These are phyloP conservation scores for Cicer cuneatum DNA, from an alignment of 306 rosid genomes.

Conservation along the genomic window DNA sequence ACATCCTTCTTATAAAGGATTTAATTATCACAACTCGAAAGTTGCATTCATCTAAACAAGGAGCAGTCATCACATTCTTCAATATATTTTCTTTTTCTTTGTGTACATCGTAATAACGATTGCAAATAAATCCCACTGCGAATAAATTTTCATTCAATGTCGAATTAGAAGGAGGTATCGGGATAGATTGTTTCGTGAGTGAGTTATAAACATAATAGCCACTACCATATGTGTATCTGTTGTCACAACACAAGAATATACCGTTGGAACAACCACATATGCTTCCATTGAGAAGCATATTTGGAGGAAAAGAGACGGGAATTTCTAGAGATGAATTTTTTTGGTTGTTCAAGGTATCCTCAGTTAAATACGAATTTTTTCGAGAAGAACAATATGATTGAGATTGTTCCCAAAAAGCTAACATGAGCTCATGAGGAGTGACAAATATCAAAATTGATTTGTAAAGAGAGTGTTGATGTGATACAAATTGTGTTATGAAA, in stretches of 20 bases:
- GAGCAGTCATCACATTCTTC: not conserved
- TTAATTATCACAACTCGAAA: constrained; percentile 19
- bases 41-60: not conserved
- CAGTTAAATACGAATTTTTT: not conserved
- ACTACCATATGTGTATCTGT: constrained; percentile 38
- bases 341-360: no score
- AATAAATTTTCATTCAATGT: not conserved
- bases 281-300: constrained; percentile 3
- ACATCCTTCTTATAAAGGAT: not conserved
- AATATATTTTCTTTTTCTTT: not conserved
- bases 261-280: constrained; percentile 37
- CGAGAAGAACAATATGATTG: no score
- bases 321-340: not conserved
- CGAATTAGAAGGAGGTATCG: not conserved
- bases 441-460: constrained; percentile 12
- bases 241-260: constrained; percentile 28
- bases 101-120: not conserved
- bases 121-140: constrained; percentile 32
- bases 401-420: not conserved
- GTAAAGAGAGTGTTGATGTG: not conserved
- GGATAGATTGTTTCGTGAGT: not conserved
- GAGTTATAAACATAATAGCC: constrained; percentile 28
- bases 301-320: not conserved
- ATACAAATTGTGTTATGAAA: not conserved
- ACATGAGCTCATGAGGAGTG: constrained; percentile 29